Evolutionary conservation across 1,284 basidiomycete species (phyloP), one percentile per base, ranked within the genome.

Genomic region (Veloboletus limbatus): DNA sequence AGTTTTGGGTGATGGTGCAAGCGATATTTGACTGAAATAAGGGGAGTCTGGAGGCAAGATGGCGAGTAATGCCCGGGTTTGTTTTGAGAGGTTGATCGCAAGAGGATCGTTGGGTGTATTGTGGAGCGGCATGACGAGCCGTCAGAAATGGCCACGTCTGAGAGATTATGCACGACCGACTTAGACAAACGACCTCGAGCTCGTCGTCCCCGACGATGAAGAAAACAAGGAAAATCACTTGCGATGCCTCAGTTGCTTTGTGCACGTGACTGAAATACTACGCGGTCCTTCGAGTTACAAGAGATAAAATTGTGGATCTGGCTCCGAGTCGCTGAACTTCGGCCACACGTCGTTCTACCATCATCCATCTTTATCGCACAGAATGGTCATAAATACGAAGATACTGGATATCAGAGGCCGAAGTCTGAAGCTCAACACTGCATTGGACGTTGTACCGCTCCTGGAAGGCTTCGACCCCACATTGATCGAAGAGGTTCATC

Each of bases 401-500:
- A 51, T 60, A 5, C 35, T 65, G 20, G 66, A 69, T 26, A 65
- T 65, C 39, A 62, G 65, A 43, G 65, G 58, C 7, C 47, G 49
- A 47, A 40, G 54, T 44, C 77, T 97, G 52, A 97, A 94, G 69
- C 85, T 97, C 54, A 77, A 95, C 60, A 80, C 83, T 14, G 74
- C 78, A 33, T 82, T 76, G 8, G 92, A 97, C 2, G 85, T 96
- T 49, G 80, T 85, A 58, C 88, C 90, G 0, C 80, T 87, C 61
- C 72, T 98, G 20, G 74, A 81, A 26, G 75, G 79, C 55, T 66
- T 88, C 38, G 77, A 89, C 57, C 81, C 83, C 30, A 71, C 79
- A 16, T 67, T 75, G 53, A 73, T 94, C 54, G 85, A 93, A 67
- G 93, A 97, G 71, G 84, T 99, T 53, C 89, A 95, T 65, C 78